Evolutionary conservation across 257 asterid species (phyloP).

Genomic region (Jaltomata sinuosa): DNA sequence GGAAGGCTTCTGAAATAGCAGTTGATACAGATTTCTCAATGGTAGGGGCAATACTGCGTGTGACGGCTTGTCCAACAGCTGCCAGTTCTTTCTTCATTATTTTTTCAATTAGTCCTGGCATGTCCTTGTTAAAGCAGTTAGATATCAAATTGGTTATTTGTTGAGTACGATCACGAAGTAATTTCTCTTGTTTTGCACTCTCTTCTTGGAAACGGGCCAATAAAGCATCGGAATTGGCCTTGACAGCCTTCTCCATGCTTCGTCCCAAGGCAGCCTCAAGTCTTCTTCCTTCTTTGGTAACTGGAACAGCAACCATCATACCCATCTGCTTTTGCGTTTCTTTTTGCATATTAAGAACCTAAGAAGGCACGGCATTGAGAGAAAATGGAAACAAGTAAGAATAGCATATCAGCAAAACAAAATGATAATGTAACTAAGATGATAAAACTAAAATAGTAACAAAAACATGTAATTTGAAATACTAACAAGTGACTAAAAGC

Average conservation of each 20-base stretch:
- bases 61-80: conserved; percentile 64
- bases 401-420: not conserved
- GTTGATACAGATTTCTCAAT: conserved; percentile 68
- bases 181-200: conserved; percentile 74
- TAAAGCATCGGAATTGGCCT: conserved; percentile 76
- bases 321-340: conserved; percentile 67
- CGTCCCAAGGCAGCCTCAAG: conserved; percentile 74
- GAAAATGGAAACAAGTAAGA: not conserved
- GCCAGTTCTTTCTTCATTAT: conserved; percentile 67
- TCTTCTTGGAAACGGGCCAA: conserved; percentile 91
- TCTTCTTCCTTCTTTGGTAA: conserved; percentile 78
- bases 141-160: conserved; percentile 48
- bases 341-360: conserved; percentile 56
- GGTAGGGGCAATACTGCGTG: conserved; percentile 54
- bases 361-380: conserved; percentile 3
- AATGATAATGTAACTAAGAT: not conserved
- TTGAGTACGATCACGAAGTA: conserved; percentile 54
- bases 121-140: conserved; percentile 72
- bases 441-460: too few relatives aligned
- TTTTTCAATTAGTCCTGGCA: conserved; percentile 71
- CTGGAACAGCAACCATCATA: conserved; percentile 46
- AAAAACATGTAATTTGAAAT: too few relatives aligned
- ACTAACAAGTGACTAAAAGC: too few relatives aligned
- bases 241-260: conserved; percentile 69
- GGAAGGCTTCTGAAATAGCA: conserved; percentile 69